Evolutionary conservation across 805 yeast species (phyloP), one percentile per base, ranked within the genome.

Genomic region (Zygoascus bituminiphila): DNA sequence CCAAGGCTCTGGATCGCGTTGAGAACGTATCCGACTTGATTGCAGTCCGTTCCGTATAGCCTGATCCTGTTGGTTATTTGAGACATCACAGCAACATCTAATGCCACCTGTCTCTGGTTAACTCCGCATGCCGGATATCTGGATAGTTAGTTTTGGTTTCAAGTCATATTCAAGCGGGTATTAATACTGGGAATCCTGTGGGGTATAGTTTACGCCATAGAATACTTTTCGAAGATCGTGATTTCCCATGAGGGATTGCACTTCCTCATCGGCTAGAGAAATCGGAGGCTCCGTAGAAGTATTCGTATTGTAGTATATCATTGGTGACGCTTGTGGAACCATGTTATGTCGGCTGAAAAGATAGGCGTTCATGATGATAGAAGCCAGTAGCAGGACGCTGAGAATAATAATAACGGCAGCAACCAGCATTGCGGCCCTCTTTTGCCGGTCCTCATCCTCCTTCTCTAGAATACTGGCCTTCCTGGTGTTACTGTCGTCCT

Each of bases 181-280:
- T n/a, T n/a, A 20, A 22, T 66, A 73, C 57, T 70, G 69, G 1
- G 76, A 77, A 42, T 71, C 66, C 49, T 63, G 61, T 0, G 88
- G 88, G 2, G 84, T 72, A 60, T 82, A 82, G 19, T 77, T 75
- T 15, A 82, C 51, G 0, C 88, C 87, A 54, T 74, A 69, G 51
- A 82, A 77, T 1, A 69, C 66, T 42, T 68, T 65, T 7, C 55
- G 55, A 26, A 71, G 56, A 14, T 55, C 42, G 14, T 59, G 53
- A 20, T 68, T 59, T 9, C 57, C 59, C n/a, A 75, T 52, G 0
- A 56, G 47, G 20, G 58, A 49, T 9, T 10, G 41, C 0, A 76
- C 57, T 46, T 72, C 74, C 3, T 54, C 44, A 40, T 55, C 55
- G 14, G 45, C 44, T 12, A 29, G 46, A 14, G 53, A 44, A 19